Conservation (phyloP, 2,329 filamentous ascomycete species). For the Pseudocercospora fijiensis region DNA sequence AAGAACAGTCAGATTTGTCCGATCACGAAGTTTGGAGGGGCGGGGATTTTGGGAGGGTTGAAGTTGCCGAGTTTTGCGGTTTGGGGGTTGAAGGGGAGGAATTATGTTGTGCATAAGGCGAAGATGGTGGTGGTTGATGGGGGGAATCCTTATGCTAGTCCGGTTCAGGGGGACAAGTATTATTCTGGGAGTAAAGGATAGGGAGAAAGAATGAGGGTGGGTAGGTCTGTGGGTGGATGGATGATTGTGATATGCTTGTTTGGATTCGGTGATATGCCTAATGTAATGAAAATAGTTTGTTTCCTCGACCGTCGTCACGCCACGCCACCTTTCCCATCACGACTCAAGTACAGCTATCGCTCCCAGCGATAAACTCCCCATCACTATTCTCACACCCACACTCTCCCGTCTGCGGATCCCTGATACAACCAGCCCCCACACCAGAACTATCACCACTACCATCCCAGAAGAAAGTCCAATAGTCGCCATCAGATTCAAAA, state of each 20-base stretch:
- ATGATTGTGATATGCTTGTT: not conserved
- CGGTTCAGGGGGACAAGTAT: not conserved
- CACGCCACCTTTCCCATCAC: slow-evolving; percentile 48
- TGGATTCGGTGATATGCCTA: no score
- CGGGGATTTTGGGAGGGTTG: slow-evolving; percentile 33
- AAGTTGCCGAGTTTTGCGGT: slow-evolving; percentile 34
- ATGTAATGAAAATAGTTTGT: no score
- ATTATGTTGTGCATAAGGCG: slow-evolving; percentile 23
- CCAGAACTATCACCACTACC: slow-evolving; percentile 36
- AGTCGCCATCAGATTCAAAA: slow-evolving; percentile 38
- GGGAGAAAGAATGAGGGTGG: not conserved
- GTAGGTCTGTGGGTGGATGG: no score
- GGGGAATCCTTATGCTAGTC: slow-evolving; percentile 7
- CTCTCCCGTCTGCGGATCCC: slow-evolving; percentile 40
- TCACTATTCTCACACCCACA: slow-evolving; percentile 48
- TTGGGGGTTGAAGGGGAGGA: slow-evolving; percentile 35
- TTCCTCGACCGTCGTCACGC: no score
- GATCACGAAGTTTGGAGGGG: slow-evolving; percentile 36
- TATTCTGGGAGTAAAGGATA: not conserved
- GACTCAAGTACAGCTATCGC: slow-evolving; percentile 17
- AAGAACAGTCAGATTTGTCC: slow-evolving; percentile 33
- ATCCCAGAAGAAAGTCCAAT: slow-evolving; percentile 45
- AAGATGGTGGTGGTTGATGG: slow-evolving; percentile 1
- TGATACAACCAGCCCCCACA: slow-evolving; percentile 43
- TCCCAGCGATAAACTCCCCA: slow-evolving; percentile 41